phyloP scores from a whole-genome alignment of 2,329 filamentous ascomycete genomes.

The Aspergillus chevalieri region DNA sequence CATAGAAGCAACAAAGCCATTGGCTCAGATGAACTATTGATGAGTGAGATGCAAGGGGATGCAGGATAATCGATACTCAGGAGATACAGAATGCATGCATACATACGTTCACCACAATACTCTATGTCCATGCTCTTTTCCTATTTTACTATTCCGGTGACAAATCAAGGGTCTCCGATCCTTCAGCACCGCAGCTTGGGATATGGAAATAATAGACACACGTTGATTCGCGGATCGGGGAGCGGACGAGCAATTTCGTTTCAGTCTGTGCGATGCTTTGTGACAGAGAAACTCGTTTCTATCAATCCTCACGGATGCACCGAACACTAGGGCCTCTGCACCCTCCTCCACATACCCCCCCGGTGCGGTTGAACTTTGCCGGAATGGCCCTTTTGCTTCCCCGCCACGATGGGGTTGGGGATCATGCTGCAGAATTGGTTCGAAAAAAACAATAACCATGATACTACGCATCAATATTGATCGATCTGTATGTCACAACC shows the following conservation, averaged over 20 bases:
- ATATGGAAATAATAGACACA: background rate
- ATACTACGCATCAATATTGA: slow-evolving; percentile 5
- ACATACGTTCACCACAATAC: background rate
- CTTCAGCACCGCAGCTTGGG: slow-evolving; percentile 9
- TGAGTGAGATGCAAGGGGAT: slow-evolving; percentile 30
- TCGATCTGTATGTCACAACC: slow-evolving; percentile 14
- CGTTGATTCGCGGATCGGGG: slow-evolving; percentile 27
- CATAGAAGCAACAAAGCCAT: slow-evolving; percentile 10
- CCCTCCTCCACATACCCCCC: background rate
- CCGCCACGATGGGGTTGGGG: slow-evolving; percentile 9
- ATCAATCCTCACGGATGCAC: background rate
- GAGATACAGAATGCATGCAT: background rate
- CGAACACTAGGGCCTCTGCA: slow-evolving; percentile 3
- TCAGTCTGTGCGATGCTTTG: slow-evolving; percentile 22
- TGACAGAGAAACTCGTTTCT: slow-evolving; percentile 23
- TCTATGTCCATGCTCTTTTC: background rate
- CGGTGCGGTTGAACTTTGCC: slow-evolving; percentile 15
- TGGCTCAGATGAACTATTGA: slow-evolving; percentile 25
- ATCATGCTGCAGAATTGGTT: slow-evolving; percentile 3
- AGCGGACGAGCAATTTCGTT: slow-evolving; percentile 15
- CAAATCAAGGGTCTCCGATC: slow-evolving; percentile 30
- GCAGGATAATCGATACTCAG: slow-evolving; percentile 9
- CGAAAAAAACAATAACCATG: slow-evolving; percentile 4
- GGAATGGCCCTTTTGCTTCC: slow-evolving; percentile 16
- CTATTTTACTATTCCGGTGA: slow-evolving; percentile 19